phyloP scores from a whole-genome alignment of 441 rosid species.

The Capsella rubella region DNA sequence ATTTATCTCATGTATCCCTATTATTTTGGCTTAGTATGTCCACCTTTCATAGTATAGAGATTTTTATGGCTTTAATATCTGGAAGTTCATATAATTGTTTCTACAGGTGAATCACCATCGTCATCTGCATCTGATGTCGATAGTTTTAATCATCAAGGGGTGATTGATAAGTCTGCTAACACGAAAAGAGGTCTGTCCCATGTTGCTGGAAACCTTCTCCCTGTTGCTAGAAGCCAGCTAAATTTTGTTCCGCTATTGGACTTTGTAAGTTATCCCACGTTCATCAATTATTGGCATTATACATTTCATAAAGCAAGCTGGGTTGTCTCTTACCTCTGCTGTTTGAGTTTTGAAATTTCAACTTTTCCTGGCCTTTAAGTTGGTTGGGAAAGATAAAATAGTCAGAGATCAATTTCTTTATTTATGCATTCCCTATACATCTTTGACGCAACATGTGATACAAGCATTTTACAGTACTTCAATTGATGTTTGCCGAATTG shows the following conservation, averaged over 20 bases:
- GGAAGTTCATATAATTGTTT: slow-evolving; percentile 36
- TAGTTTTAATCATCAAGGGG: slow-evolving; percentile 64
- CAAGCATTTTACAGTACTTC: neutral
- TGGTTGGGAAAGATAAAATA: slow-evolving; percentile 12
- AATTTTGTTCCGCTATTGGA: slow-evolving; percentile 62
- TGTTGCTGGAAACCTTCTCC: slow-evolving; percentile 56
- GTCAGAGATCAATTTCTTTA: neutral
- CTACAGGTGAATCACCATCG: slow-evolving; percentile 90
- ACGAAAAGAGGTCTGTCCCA: slow-evolving; percentile 59
- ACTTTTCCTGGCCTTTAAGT: slow-evolving; percentile 1
- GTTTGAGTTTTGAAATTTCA: slow-evolving; percentile 22
- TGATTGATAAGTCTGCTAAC: slow-evolving; percentile 56
- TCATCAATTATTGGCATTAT: slow-evolving; percentile 23
- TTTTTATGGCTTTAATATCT: neutral
- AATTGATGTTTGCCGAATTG: slow-evolving; percentile 18
- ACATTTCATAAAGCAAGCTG: neutral
- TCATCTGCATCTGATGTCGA: slow-evolving; percentile 94
- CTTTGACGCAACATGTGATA: slow-evolving; percentile 18
- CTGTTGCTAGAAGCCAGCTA: slow-evolving; percentile 57
- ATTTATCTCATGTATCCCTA: slow-evolving; percentile 6
- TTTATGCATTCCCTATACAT: neutral
- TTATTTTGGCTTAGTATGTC: slow-evolving; percentile 10
- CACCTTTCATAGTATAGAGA: slow-evolving; percentile 2
- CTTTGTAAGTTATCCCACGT: slow-evolving; percentile 66
- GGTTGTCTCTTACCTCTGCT: neutral